Base-by-base conservation (phyloP, 768 basidiomycete species). In the Sistotremastrum niveocremeum region DNA sequence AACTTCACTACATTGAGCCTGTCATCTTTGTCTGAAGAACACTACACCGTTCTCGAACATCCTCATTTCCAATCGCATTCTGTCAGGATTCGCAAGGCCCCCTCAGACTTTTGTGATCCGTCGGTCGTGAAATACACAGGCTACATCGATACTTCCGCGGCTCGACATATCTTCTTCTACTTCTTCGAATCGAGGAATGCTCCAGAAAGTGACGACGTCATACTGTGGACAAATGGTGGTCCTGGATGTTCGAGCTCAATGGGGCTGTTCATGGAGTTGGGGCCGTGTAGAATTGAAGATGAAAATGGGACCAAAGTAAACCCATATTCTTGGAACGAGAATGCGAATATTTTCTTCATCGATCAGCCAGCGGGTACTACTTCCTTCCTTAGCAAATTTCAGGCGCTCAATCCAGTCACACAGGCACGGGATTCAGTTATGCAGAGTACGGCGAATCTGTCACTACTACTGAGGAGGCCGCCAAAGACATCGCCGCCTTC, bases 401-500 rank as follows among this genome's bases (percentile, higher is more conserved):
- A 8, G 34, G 10, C n/a, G 34, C 35, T 5, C 11, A 30, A 7
- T 3, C 6, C 44, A 6, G 20, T 20, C n/a, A n/a, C 4, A 55
- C 60, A 38, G 59, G 59, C 4, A 60, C 60, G 5, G 54, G 57
- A 20, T 69, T 65, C 54, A 66, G 63, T 12, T 62, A 65, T 39
- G 66, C 79, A 0, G 75, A 81, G 11, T 67, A 75, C 49, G 79
- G 78, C 1, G 78, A 81, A 55, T 60, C 61, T 36, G 73, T 77
- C 41, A 66, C 70, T 41, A 81, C 73, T 2, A 76, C 80, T 0
- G 74, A 79, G 55, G 76, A 81, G 39, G 81, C 79, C 3, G 79
- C 80, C 0, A 67, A 72, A 44, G 81, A 85, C 52, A 74, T 85
- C 4, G 79, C 81, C 0, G 73, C 76, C 0, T 85, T 85, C 52